Evolutionary conservation across 495 filamentous ascomycete species (phyloP).

Genomic region (Talaromyces adpressus): DNA sequence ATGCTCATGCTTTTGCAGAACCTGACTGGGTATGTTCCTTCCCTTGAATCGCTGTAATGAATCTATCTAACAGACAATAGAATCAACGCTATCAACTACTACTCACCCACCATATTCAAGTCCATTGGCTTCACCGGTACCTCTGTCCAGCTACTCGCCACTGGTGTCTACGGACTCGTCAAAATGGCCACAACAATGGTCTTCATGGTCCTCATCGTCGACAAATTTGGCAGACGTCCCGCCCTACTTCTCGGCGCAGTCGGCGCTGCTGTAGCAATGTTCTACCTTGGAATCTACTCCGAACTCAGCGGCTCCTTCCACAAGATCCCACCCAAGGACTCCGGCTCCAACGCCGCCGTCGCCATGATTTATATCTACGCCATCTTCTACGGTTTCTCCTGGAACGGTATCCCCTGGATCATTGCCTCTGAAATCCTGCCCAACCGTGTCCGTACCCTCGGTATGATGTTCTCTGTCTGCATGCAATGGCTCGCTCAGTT

Average conservation of each 20-base stretch:
- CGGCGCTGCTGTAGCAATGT: slow-evolving; percentile 57
- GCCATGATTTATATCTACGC: slow-evolving; percentile 66
- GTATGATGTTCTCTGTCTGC: slow-evolving; percentile 38
- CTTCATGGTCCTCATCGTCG: slow-evolving; percentile 55
- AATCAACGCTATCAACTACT: slow-evolving; percentile 52
- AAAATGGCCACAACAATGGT: slow-evolving; percentile 40
- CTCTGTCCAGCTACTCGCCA: slow-evolving; percentile 27
- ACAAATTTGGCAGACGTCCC: slow-evolving; percentile 53
- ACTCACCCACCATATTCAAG: slow-evolving; percentile 43
- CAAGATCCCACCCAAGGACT: slow-evolving; percentile 22
- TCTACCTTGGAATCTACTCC: slow-evolving; percentile 58
- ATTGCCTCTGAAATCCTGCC: slow-evolving; percentile 37
- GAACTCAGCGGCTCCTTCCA: slow-evolving; percentile 41
- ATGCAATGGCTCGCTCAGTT: slow-evolving; percentile 39
- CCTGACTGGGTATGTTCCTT: slow-evolving; percentile 21
- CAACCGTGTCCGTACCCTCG: slow-evolving; percentile 40
- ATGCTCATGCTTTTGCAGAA: slow-evolving; percentile 42
- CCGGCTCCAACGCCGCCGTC: slow-evolving; percentile 48
- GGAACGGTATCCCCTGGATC: slow-evolving; percentile 56
- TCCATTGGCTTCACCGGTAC: slow-evolving; percentile 36
- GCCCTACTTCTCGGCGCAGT: slow-evolving; percentile 60
- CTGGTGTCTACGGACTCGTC: slow-evolving; percentile 31
- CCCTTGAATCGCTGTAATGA: neutral
- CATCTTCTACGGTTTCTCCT: slow-evolving; percentile 55
- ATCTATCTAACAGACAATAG: neutral